Conservation (phyloP, 2,329 filamentous ascomycete species). For the Talaromyces verruculosus region DNA sequence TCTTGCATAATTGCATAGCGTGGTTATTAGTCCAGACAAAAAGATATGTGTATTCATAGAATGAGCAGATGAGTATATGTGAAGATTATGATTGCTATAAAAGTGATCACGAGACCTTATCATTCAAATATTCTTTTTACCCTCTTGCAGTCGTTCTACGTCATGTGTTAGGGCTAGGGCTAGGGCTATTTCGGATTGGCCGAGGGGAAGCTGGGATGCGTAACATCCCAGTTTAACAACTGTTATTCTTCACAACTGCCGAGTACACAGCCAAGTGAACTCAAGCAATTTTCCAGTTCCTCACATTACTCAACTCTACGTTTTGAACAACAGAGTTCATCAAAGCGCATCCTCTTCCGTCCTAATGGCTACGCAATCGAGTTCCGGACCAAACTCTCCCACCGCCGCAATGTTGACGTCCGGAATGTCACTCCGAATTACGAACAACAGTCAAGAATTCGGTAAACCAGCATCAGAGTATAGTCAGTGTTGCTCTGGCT, state of each 20-base stretch:
- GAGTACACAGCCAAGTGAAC: not conserved
- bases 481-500: not conserved
- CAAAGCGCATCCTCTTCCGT: not conserved
- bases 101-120: not conserved
- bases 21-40: slow-evolving; percentile 14
- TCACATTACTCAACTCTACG: not conserved
- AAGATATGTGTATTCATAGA: not conserved
- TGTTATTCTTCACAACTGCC: too few species aligned
- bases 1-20: slow-evolving; percentile 21
- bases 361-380: slow-evolving; percentile 17
- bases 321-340: not conserved
- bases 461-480: not conserved
- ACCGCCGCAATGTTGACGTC: slow-evolving; percentile 20
- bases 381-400: slow-evolving; percentile 11
- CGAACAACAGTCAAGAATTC: not conserved
- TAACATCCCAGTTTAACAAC: not conserved
- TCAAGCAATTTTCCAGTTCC: not conserved
- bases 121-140: not conserved
- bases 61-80: not conserved
- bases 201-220: not conserved
- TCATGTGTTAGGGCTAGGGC: not conserved
- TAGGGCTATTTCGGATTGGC: not conserved
- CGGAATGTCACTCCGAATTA: slow-evolving; percentile 13
- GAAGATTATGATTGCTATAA: not conserved
- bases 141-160: not conserved